Conservation (phyloP, 805 yeast species). For the Metschnikowia koreensis region DNA sequence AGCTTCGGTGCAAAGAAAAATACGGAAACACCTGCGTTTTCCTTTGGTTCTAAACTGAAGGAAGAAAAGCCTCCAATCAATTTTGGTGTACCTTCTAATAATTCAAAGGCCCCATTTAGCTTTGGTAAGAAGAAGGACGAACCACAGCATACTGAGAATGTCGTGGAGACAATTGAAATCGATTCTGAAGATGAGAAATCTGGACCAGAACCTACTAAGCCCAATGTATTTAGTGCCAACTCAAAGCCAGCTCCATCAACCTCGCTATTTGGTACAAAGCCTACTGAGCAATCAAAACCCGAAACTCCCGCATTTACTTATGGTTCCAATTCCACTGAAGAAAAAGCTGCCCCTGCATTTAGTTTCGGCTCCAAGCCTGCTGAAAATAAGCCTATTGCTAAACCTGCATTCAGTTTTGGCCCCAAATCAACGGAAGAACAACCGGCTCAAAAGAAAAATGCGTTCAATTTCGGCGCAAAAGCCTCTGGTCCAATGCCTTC, state of each 20-base stretch:
- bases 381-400: background rate
- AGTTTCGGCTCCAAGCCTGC: slow-evolving; percentile 6
- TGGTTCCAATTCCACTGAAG: background rate
- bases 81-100: slow-evolving; percentile 6
- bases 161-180: background rate
- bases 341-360: background rate
- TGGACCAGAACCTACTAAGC: background rate
- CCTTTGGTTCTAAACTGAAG: background rate
- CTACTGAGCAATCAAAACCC: background rate
- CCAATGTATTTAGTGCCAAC: background rate
- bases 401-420: slow-evolving; percentile 3
- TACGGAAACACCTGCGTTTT: background rate
- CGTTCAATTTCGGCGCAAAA: background rate
- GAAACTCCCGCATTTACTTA: slow-evolving; percentile 1
- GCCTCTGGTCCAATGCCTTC: background rate
- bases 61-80: slow-evolving; percentile 1
- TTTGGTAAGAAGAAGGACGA: slow-evolving; percentile 1
- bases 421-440: slow-evolving; percentile 1
- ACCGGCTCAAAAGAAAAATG: background rate
- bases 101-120: slow-evolving; percentile 1
- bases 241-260: background rate
- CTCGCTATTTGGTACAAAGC: slow-evolving; percentile 2
- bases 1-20: slow-evolving; percentile 6
- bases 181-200: slow-evolving; percentile 5
- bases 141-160: background rate